Base-by-base conservation (phyloP, 139 green algal genomes). In the Ettlia oleoabundans region DNA sequence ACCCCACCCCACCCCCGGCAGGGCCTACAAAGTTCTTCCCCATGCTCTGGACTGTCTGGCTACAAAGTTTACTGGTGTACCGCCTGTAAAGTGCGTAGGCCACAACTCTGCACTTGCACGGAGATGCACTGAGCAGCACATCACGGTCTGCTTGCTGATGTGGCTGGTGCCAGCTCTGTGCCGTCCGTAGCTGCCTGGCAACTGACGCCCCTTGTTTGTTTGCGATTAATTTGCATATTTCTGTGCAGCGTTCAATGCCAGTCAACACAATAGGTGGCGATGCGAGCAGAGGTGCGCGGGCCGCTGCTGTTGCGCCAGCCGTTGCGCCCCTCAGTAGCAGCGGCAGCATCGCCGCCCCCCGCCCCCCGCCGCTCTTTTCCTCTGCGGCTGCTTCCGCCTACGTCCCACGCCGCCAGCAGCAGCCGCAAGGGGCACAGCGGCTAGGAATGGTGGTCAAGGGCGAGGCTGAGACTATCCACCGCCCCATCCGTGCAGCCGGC, bases 381-480 rank as follows among this genome's bases (percentile, higher is more conserved):
- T 9, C 28, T 28, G 55, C 33, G 15, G 65, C 33, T 10, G 65
- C 21, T 8, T 33, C 73, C 51, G 52, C 52, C 53, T 80, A 80
- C 38, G 53, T 80, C 24, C 73, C 73, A 10, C 73, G 73, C 35
- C 52, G 73, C 33, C 73, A 69, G 58, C 73, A 80, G 73, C 22
- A 53, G 73, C 32, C 26, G 53, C n/a, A 68, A 1, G 73, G 52
- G 0, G 53, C 73, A 2, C 24, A 33, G 4, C 52, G 52, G 53
- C 58, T 80, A 35, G 35, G 62, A 26, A 26, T 69, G 73, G 73
- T 52, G 9, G 73, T 80, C 4, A 53, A 10, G 3, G 63, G 35
- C 73, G 73, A 80, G 73, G 52, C 73, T 37, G 73, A 80, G 24
- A 80, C 73, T 0, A 80, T 80, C 37, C 73, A 80, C 73, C 73